These are phyloP conservation scores for Gossypium thurberi DNA, from an alignment of 345 rosid genomes.

Conservation along the genomic window DNA sequence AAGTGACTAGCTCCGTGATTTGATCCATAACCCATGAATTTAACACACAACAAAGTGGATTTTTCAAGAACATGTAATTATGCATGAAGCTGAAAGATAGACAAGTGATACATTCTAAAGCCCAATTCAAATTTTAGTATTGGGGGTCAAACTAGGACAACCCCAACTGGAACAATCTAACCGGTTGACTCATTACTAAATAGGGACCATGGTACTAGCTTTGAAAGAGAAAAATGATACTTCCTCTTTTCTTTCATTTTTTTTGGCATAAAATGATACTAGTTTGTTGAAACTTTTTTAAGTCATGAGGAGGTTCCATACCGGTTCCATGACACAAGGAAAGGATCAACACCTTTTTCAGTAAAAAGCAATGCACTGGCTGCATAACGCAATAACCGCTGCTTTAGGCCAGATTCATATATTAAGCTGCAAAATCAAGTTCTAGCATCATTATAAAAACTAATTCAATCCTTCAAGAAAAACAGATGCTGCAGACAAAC, in stretches of 20 bases:
- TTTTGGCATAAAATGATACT: neutral
- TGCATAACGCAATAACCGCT: constrained; percentile 77
- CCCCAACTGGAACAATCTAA: neutral
- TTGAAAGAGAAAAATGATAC: neutral
- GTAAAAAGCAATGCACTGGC: constrained; percentile 90
- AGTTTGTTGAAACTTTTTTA: neutral
- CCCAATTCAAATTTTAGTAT: neutral
- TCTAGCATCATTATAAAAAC: constrained; percentile 2
- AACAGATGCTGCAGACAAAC: constrained; percentile 30
- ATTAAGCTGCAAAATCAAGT: constrained; percentile 58
- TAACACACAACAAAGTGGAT: neutral
- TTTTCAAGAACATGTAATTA: neutral
- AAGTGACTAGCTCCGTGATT: no score
- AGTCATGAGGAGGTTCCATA: constrained; percentile 20
- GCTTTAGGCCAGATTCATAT: constrained; percentile 91
- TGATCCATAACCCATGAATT: no score
- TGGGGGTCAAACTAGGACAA: neutral
- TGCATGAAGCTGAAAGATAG: neutral
- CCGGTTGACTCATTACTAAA: neutral
- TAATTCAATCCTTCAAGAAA: constrained; percentile 4
- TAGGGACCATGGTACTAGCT: neutral
- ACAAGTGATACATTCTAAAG: neutral
- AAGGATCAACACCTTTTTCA: constrained; percentile 84
- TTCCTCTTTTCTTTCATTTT: neutral
- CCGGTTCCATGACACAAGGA: constrained; percentile 95